Conservation (phyloP, 2,329 filamentous ascomycete species). For the Drechslera avenae region DNA sequence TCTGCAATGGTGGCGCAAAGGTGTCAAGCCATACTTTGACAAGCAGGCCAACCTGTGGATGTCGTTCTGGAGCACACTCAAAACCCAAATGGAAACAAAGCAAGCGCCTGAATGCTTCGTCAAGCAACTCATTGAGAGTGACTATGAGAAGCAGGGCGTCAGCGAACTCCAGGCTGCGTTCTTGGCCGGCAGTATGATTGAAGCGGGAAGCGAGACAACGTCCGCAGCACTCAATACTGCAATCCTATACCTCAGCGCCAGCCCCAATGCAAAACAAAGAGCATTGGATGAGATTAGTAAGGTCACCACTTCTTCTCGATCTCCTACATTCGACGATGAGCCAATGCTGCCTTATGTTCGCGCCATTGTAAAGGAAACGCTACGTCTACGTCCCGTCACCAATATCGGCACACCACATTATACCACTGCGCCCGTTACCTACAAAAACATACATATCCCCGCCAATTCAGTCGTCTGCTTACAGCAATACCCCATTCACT, state of each 20-base stretch:
- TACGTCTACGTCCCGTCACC: slow-evolving; percentile 47
- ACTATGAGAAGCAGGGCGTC: slow-evolving; percentile 48
- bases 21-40: slow-evolving; percentile 34
- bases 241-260: slow-evolving; percentile 38
- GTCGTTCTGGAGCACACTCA: slow-evolving; percentile 36
- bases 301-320: slow-evolving; percentile 22
- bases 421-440: slow-evolving; percentile 44
- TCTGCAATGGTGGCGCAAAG: slow-evolving; percentile 42
- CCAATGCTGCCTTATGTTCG: slow-evolving; percentile 48
- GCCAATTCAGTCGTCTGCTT: slow-evolving; percentile 46
- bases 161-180: slow-evolving; percentile 45
- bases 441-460: slow-evolving; percentile 53
- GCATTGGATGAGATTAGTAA: slow-evolving; percentile 32
- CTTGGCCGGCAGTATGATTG: slow-evolving; percentile 45
- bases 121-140: slow-evolving; percentile 41
- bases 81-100: slow-evolving; percentile 39
- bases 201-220: slow-evolving; percentile 50
- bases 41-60: slow-evolving; percentile 44
- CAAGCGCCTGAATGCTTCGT: slow-evolving; percentile 45
- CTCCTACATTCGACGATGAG: slow-evolving; percentile 52
- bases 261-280: slow-evolving; percentile 22
- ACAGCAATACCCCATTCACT: slow-evolving; percentile 40
- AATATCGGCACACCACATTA: slow-evolving; percentile 46
- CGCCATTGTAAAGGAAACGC: slow-evolving; percentile 51
- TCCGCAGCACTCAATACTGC: slow-evolving; percentile 44